Conservation (phyloP, 202 grass and related monocot species). For the Digitaria exilis region DNA sequence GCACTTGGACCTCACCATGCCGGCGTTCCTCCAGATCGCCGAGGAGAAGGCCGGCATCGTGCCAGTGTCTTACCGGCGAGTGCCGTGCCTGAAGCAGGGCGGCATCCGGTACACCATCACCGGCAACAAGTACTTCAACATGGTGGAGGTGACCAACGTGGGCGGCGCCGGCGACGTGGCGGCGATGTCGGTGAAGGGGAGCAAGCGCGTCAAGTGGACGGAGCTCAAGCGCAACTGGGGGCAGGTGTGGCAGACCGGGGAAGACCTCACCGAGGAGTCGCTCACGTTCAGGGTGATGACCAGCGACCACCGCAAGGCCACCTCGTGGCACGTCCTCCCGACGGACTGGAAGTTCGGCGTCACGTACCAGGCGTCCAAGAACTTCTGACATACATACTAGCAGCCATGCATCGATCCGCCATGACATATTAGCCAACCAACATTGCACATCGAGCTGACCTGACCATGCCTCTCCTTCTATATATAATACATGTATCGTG, state of each 20-base stretch:
- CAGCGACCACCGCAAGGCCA: constrained; percentile 67
- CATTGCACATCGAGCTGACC: too few species aligned
- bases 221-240: constrained; percentile 75
- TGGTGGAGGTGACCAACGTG: constrained; percentile 62
- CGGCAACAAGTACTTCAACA: constrained; percentile 77
- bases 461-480: too few species aligned
- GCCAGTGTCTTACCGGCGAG: constrained; percentile 63
- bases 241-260: constrained; percentile 64
- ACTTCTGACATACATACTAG: too few species aligned
- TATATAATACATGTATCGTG: too few species aligned
- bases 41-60: constrained; percentile 76
- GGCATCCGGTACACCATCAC: constrained; percentile 70
- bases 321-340: constrained; percentile 65
- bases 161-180: constrained; percentile 68
- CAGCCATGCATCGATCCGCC: too few species aligned
- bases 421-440: too few species aligned
- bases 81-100: constrained; percentile 62
- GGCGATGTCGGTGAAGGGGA: constrained; percentile 62
- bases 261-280: constrained; percentile 65
- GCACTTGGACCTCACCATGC: constrained; percentile 75
- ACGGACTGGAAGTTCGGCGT: constrained; percentile 72
- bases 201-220: constrained; percentile 59
- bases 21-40: constrained; percentile 86
- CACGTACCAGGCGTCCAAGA: constrained; percentile 67
- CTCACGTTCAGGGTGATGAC: constrained; percentile 66